Evolutionary conservation across 2,329 filamentous ascomycete species (phyloP).

Genomic region (Teratosphaeria viscida): DNA sequence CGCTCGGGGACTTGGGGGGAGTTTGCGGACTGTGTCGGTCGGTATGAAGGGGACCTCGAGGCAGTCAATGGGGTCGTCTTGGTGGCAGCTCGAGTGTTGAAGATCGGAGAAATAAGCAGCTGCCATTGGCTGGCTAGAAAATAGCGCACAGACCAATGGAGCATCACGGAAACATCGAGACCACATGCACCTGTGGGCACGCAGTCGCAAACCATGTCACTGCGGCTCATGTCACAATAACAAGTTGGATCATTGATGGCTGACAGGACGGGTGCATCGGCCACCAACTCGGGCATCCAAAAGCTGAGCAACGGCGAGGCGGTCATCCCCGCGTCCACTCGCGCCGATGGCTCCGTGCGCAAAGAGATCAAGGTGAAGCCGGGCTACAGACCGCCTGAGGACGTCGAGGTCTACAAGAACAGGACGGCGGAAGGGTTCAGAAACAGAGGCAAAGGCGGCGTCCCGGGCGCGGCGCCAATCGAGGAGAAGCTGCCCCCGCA

Average conservation of each 20-base stretch:
- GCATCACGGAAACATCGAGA: neutral
- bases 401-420: slow-evolving; percentile 94
- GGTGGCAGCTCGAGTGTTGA: slow-evolving; percentile 1
- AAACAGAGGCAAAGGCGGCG: slow-evolving; percentile 55
- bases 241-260: slow-evolving; percentile 3
- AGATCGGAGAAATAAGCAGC: neutral
- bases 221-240: slow-evolving; percentile 2
- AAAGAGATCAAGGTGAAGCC: slow-evolving; percentile 91
- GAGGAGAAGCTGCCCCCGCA: slow-evolving; percentile 33
- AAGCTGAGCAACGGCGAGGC: slow-evolving; percentile 68
- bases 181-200: neutral
- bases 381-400: slow-evolving; percentile 87
- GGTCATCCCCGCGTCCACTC: slow-evolving; percentile 76
- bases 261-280: slow-evolving; percentile 2
- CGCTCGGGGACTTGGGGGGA: neutral
- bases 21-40: neutral
- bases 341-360: slow-evolving; percentile 81
- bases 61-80: neutral
- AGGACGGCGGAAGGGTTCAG: slow-evolving; percentile 77
- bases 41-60: neutral
- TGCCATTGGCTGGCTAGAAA: neutral
- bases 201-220: neutral
- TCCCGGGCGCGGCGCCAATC: slow-evolving; percentile 60
- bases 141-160: neutral
- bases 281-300: slow-evolving; percentile 47